These are phyloP conservation scores for Dioscorea cayenensis DNA, from an alignment of 116 monocot species.

Conservation along the genomic window DNA sequence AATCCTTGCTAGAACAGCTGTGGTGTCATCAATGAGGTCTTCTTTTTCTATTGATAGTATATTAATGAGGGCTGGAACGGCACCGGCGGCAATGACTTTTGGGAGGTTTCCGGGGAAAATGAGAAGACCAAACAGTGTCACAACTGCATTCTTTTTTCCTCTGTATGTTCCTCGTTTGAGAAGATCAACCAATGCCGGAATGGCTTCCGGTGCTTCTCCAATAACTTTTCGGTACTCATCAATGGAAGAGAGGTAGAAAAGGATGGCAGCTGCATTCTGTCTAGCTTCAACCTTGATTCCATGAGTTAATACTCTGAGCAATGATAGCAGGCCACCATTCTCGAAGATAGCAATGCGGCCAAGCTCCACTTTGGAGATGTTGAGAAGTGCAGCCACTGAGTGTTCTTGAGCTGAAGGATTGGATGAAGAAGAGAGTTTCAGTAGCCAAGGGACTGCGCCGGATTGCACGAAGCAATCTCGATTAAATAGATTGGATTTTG, in stretches of 20 bases:
- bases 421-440: constrained; percentile 37
- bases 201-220: constrained; percentile 51
- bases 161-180: constrained; percentile 38
- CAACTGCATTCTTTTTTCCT: constrained; percentile 60
- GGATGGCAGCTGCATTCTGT: constrained; percentile 62
- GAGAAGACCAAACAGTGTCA: constrained; percentile 49
- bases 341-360: constrained; percentile 56
- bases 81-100: constrained; percentile 35
- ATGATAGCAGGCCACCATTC: constrained; percentile 25
- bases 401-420: constrained; percentile 52
- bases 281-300: constrained; percentile 31
- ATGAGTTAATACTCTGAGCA: constrained; percentile 29
- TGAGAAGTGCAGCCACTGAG: constrained; percentile 45
- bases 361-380: constrained; percentile 50
- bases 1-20: constrained; percentile 47
- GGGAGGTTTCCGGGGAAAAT: constrained; percentile 30
- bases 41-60: constrained; percentile 38
- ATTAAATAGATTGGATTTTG: constrained; percentile 49
- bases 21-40: constrained; percentile 43
- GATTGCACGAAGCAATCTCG: constrained; percentile 63
- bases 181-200: constrained; percentile 45
- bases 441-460: constrained; percentile 46
- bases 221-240: constrained; percentile 48
- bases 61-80: constrained; percentile 20
- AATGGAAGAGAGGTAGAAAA: constrained; percentile 65